Evolutionary conservation across 2,329 filamentous ascomycete genomes (phyloP), one percentile per base, ranked within the genome.

Genomic region (Trichoderma asperellum): DNA sequence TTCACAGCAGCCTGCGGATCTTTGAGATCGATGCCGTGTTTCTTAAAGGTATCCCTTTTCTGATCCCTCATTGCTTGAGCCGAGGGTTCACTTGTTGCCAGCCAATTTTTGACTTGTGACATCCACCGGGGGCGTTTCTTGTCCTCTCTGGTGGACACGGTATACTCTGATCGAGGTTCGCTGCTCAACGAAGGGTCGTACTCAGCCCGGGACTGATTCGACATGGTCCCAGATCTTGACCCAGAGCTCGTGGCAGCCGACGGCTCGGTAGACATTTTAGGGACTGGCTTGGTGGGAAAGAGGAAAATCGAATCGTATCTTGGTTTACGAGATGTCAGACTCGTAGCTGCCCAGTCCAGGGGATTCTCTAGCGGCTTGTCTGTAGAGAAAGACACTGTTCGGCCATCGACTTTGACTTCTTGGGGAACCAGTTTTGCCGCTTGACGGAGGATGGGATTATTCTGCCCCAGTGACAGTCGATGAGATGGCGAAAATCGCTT

Each of bases 71-170:
- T 77, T 1, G 83, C 85, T 56, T 84, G 82, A 1, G 79, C 78
- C 0, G 85, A 86, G 12, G 85, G 85, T 71, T 87, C 85, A 59
- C 81, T 83, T 27, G 81, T 79, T 1, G 79, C 79, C 8, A 86
- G 74, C 85, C 85, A 87, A 56, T 78, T 80, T 70, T 84, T 87
- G 59, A 85, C 74, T 34, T 82, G 80, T 7, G 76, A 76, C 27
- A 84, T 68, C 81, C 83, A 85, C 47, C 73, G 69, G n/a, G 73
- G 70, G 65, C 76, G 80, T 34, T 73, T 64, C 40, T 76, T 77
- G 24, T 69, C 43, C 55, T 71, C 34, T 40, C 64, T 55, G 43
- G 55, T 67, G 66, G 71, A 37, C 40, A 14, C 29, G 2, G 40
- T 27, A 4, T 57, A 68, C 37, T 69, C 63, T 52, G 71, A 49